Evolutionary conservation across 768 basidiomycete genomes (phyloP).

Genomic region (Termitomyces sp.): DNA sequence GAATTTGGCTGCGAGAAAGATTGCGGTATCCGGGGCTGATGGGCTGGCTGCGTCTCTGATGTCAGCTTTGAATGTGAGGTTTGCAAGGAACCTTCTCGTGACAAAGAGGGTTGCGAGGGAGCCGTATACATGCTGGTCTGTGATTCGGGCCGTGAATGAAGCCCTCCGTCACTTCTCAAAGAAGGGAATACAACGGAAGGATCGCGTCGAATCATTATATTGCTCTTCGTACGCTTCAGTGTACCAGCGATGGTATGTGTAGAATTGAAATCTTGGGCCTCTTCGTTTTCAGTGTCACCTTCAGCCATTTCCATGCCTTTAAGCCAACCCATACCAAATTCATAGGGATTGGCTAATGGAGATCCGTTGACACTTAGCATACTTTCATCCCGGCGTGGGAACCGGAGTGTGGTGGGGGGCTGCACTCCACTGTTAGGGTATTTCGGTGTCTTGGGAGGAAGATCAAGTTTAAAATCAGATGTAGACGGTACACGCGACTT

Average conservation of each 20-base stretch:
- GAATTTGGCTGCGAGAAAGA: slow-evolving; percentile 21
- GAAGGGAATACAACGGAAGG: slow-evolving; percentile 37
- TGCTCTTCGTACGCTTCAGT: slow-evolving; percentile 48
- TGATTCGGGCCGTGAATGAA: slow-evolving; percentile 46
- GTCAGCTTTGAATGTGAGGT: slow-evolving; percentile 14
- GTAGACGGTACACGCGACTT: slow-evolving; percentile 50
- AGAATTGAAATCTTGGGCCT: slow-evolving; percentile 18
- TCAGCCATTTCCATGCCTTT: slow-evolving; percentile 34
- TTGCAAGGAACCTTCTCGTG: slow-evolving; percentile 36
- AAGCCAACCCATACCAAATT: slow-evolving; percentile 60
- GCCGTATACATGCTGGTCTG: slow-evolving; percentile 44
- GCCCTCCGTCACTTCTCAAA: slow-evolving; percentile 16
- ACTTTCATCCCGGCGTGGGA: slow-evolving; percentile 70
- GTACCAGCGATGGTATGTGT: slow-evolving; percentile 25
- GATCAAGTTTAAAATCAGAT: slow-evolving; percentile 66
- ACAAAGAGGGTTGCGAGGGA: slow-evolving; percentile 30
- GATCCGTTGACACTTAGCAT: slow-evolving; percentile 83
- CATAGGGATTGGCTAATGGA: slow-evolving; percentile 74
- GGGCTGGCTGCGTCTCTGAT: slow-evolving; percentile 15
- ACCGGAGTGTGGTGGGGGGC: slow-evolving; percentile 41
- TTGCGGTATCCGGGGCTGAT: slow-evolving; percentile 18
- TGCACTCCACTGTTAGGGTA: slow-evolving; percentile 36
- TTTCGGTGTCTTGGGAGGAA: slow-evolving; percentile 52
- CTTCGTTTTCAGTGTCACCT: slow-evolving; percentile 28
- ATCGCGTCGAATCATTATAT: slow-evolving; percentile 57